A percentile compares a stretch with the other conserved stretches of the same genome.
phyloP scores from a whole-genome alignment of 495 filamentous ascomycete species.

The Talaromyces wortmannii region DNA sequence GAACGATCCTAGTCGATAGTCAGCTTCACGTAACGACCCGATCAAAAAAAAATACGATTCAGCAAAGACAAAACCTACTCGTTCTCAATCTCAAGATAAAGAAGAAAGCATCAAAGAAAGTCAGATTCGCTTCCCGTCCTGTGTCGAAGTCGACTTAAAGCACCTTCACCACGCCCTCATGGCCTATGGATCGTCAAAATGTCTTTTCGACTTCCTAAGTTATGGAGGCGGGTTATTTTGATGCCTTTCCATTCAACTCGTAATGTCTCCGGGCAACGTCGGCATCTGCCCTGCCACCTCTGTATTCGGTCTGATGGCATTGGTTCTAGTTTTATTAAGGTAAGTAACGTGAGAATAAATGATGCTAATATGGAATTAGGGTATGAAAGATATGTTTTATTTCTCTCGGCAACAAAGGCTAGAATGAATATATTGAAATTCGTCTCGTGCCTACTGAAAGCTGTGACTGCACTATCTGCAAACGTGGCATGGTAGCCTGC shows the following conservation, averaged over 20 bases:
- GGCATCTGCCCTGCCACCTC: neutral
- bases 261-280: neutral
- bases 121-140: neutral
- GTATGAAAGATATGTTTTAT: neutral
- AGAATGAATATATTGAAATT: no score
- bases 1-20: conserved; percentile 31
- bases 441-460: no score
- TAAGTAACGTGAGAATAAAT: neutral
- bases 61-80: neutral
- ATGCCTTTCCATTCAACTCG: no score
- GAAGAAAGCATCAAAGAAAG: neutral
- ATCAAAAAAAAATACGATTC: conserved; percentile 12
- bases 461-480: neutral
- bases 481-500: no score
- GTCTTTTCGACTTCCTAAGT: no score
- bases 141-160: neutral
- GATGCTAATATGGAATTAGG: neutral
- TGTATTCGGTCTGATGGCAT: neutral
- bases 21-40: conserved; percentile 44
- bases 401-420: neutral
- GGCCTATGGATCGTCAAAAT: no score
- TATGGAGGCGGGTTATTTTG: no score
- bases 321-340: neutral
- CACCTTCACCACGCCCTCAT: no score
- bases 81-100: neutral